Base-by-base conservation (phyloP, 164 flowering plant species). In the Vitis cinerea region DNA sequence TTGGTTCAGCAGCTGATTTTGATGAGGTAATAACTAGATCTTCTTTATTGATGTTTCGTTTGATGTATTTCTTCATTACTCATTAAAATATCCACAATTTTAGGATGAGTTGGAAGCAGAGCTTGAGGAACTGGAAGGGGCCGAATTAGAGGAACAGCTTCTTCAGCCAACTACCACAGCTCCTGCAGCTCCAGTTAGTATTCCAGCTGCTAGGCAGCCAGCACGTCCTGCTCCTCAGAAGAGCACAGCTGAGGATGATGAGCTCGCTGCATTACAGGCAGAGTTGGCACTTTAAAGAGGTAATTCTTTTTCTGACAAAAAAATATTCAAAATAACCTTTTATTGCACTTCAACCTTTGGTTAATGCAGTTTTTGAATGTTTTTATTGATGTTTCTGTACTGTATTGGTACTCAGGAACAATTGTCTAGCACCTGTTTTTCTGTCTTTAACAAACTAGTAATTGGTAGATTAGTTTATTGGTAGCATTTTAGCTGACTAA, bases 1-100 rank as follows among this genome's bases (percentile, higher is more conserved):
- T 88, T 70, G 92, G 92, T 52, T 75, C 88, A 58, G 84, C 87
- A 17, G 84, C 87, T 66, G 90, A 88, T 71, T 86, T 88, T 79
- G 92, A 86, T 70, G 90, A 86, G 81, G 90, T 88, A 37, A 37
- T 37, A 37, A 4, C 44, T 37, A 37, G 44, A 3, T 37, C 44
- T 37, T 37, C 44, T 37, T 37, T 37, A 6, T 37, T 37, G 27
- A 23, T 23, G 5, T 37, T 37, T 37, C 1, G 44, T 3, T 37
- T 37, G 44, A 37, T 2, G 44, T 37, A 37, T 3, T 37, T 37
- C 44, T 6, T 3, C 44, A 37, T 37, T 37, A 37, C 44, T 37
- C 7, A 6, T 37, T 37, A 37, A 37, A 37, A 11, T 63, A 2
- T 14, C 12, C 8, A 9, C 15, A 11, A 27, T 63, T 9, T 63